Evolutionary conservation across 2,329 filamentous ascomycete species (phyloP), one percentile per base, ranked within the genome.

Genomic region (Ampelomyces quisqualis): DNA sequence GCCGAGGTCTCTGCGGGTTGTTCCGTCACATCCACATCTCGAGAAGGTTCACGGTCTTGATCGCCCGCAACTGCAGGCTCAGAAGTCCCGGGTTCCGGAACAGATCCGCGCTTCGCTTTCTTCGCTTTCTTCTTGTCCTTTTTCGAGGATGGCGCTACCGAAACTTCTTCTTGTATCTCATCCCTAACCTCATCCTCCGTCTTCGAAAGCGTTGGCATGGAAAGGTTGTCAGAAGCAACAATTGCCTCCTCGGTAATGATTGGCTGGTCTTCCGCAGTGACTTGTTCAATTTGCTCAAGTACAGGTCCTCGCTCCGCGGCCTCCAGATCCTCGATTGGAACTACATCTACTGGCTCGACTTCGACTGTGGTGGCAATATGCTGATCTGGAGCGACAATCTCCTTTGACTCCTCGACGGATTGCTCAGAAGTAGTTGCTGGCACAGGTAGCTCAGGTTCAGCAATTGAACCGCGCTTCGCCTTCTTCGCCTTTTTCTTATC

Each of bases 401-500:
- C 32, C 8, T 10, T 34, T 26, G 21, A 4, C 32, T 34, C 32
- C 19, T 34, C 8, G 10, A 11, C 18, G 7, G 20, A 5, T n/a
- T 34, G 11, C 14, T 7, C 13, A 33, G 30, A 8, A 34, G n/a
- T n/a, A n/a, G n/a, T n/a, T n/a, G n/a, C n/a, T n/a, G n/a, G n/a
- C n/a, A n/a, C n/a, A n/a, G n/a, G n/a, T n/a, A n/a, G 40, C 10
- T 49, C 45, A 19, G 34, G 40, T 14, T 43, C 51, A n/a, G 29
- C 38, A 8, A 51, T 9, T 7, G 47, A 49, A 9, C 32, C 33
- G 15, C 47, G 42, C 19, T 56, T 57, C 5, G 27, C 43, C 23
- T 57, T 56, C 42, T 57, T 56, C 1, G 34, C 43, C 34, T 58
- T 55, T 43, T 57, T 60, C 40, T 56, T 57, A 32, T 31, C 37